These are phyloP conservation scores for Fusarium hostae DNA, from an alignment of 2,329 filamentous ascomycete genomes.

Conservation along the genomic window DNA sequence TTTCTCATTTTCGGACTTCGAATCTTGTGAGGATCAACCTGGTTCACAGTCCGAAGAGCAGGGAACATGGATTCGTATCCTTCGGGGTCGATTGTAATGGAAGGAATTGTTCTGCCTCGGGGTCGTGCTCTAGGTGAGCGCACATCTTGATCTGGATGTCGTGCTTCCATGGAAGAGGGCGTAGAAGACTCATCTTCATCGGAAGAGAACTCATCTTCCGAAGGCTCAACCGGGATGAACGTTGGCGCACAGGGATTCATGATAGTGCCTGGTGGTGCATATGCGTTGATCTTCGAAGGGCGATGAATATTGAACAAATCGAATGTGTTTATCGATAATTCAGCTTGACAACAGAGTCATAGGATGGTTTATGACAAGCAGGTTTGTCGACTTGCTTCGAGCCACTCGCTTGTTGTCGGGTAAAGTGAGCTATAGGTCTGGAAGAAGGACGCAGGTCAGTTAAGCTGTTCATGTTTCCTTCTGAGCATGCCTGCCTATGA, in stretches of 20 bases:
- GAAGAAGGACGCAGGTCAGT: background rate
- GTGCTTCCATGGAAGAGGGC: slow-evolving; percentile 2
- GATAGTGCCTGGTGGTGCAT: background rate
- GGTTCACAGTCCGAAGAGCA: slow-evolving; percentile 18
- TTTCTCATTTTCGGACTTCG: background rate
- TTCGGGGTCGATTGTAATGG: slow-evolving; percentile 30
- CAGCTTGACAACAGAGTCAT: background rate
- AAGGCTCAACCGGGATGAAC: slow-evolving; percentile 39
- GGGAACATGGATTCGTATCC: slow-evolving; percentile 42
- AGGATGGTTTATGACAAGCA: background rate
- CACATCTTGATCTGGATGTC: background rate
- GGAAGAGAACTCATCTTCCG: slow-evolving; percentile 3
- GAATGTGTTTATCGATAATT: background rate
- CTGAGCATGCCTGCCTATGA: background rate
- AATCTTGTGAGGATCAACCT: background rate
- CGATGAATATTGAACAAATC: background rate
- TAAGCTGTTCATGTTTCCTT: background rate
- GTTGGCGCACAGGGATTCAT: slow-evolving; percentile 48
- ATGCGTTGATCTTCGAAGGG: background rate
- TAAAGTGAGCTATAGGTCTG: background rate
- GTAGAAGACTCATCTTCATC: background rate
- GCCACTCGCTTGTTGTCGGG: background rate
- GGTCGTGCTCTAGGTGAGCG: background rate
- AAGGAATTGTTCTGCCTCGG: background rate
- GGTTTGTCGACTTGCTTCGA: background rate